These are phyloP conservation scores for Blastosporella zonata DNA, from an alignment of 1,284 basidiomycete genomes.

Conservation along the genomic window DNA sequence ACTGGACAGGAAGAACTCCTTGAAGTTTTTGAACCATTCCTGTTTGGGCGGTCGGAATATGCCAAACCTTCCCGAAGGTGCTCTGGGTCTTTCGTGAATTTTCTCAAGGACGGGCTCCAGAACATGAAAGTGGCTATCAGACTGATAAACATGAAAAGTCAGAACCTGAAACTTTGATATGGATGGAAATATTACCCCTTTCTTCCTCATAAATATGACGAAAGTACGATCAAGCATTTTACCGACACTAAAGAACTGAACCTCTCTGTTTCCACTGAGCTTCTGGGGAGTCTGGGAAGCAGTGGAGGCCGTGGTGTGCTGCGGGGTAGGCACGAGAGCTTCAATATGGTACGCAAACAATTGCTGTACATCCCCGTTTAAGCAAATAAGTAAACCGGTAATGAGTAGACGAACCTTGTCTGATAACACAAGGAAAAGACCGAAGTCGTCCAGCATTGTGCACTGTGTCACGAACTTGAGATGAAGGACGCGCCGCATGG, in stretches of 20 bases:
- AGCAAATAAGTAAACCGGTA: not conserved
- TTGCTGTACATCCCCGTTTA: conserved; percentile 37
- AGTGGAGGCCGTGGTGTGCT: conserved; percentile 46
- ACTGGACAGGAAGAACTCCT: conserved; percentile 86
- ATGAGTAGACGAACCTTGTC: conserved; percentile 62
- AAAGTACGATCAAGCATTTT: conserved; percentile 81
- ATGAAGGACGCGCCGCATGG: conserved; percentile 91
- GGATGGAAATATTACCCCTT: conserved; percentile 58
- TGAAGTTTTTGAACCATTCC: conserved; percentile 90
- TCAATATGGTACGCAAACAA: conserved; percentile 92
- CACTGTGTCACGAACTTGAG: conserved; percentile 91
- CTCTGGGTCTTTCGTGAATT: conserved; percentile 73
- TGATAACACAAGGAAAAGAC: conserved; percentile 92
- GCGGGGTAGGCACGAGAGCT: conserved; percentile 86
- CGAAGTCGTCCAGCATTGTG: conserved; percentile 92
- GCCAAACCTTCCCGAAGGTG: conserved; percentile 64
- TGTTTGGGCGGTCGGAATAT: conserved; percentile 73
- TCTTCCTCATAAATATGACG: conserved; percentile 95
- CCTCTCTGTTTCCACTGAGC: conserved; percentile 84
- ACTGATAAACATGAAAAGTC: conserved; percentile 19
- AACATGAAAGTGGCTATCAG: conserved; percentile 91
- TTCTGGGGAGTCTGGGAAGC: conserved; percentile 80
- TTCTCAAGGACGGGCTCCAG: conserved; percentile 89
- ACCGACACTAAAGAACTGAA: conserved; percentile 93
- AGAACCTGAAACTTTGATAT: conserved; percentile 1